phyloP scores from a whole-genome alignment of 75 land plant species.

The Sequoiadendron giganteum region DNA sequence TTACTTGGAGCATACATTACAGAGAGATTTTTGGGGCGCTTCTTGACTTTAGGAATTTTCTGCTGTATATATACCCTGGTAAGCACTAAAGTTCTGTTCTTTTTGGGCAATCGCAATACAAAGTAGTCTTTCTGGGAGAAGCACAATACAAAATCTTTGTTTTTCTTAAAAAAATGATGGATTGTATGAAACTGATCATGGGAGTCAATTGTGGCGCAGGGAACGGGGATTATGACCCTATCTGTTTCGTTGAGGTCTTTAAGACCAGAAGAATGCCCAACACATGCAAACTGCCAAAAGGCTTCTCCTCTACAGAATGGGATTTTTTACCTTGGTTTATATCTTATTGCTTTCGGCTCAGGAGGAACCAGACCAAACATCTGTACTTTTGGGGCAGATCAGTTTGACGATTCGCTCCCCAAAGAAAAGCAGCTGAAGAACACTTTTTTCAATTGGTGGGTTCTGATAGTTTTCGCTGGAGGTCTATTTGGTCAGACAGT shows the following conservation, averaged over 20 bases:
- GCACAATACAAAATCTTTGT: no score
- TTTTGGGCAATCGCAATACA: no score
- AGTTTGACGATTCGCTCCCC: constrained; percentile 70
- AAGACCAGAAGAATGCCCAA: constrained; percentile 13
- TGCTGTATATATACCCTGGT: constrained; percentile 29
- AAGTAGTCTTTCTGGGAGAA: not conserved
- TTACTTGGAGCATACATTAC: constrained; percentile 35
- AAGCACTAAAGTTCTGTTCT: not conserved
- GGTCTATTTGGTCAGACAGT: constrained; percentile 47
- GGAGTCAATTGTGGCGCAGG: constrained; percentile 22
- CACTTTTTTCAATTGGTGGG: constrained; percentile 85
- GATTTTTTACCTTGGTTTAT: constrained; percentile 56
- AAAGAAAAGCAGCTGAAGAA: constrained; percentile 57
- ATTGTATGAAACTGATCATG: no score
- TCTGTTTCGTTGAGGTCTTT: constrained; percentile 27
- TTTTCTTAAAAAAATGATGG: no score
- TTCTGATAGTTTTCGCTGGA: constrained; percentile 65
- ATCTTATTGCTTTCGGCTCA: constrained; percentile 61
- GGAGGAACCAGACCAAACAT: constrained; percentile 88
- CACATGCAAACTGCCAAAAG: constrained; percentile 18
- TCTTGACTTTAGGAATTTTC: constrained; percentile 29
- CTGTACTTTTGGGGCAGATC: constrained; percentile 83
- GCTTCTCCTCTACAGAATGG: constrained; percentile 42
- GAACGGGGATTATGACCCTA: constrained; percentile 29
- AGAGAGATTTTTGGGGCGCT: constrained; percentile 31